Percentiles rank a stretch among this genome's conserved stretches.
Conservation (phyloP, 495 filamentous ascomycete genomes). For the Penicillium angulare region DNA sequence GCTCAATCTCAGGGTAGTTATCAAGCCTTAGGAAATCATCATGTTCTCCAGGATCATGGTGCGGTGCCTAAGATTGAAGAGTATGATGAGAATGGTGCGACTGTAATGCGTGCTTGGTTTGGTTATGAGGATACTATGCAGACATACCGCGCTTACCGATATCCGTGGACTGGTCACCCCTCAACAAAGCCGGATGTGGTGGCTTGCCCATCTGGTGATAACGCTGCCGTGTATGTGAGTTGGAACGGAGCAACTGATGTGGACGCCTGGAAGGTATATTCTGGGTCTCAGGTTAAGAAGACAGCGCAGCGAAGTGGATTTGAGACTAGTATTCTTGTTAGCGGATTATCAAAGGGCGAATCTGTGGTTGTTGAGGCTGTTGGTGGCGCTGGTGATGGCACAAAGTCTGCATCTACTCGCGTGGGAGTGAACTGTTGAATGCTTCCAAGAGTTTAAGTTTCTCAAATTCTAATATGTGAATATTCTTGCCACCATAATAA, state of each 20-base stretch:
- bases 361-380: constrained; percentile 16
- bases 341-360: constrained; percentile 5
- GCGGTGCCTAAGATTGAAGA: constrained; percentile 44
- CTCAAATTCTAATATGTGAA: too few species aligned
- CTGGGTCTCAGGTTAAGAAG: constrained; percentile 1
- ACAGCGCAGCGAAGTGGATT: constrained; percentile 11
- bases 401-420: constrained; percentile 6
- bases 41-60: constrained; percentile 44
- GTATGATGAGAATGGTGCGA: constrained; percentile 22
- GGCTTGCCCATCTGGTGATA: constrained; percentile 13
- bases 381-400: constrained; percentile 16
- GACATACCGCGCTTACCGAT: constrained; percentile 27
- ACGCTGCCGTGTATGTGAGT: constrained; percentile 25
- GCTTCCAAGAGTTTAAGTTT: neutral
- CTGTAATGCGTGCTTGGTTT: constrained; percentile 23
- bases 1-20: constrained; percentile 41
- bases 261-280: constrained; percentile 9
- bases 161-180: constrained; percentile 21
- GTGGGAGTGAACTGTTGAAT: constrained; percentile 13
- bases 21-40: constrained; percentile 37
- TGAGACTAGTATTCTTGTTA: constrained; percentile 12
- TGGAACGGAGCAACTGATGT: constrained; percentile 38
- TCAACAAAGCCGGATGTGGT: constrained; percentile 17
- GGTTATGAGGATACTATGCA: constrained; percentile 16
- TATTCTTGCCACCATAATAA: too few species aligned